Conservation (phyloP, 106 monocot species). For the Apostasia ramifera region DNA sequence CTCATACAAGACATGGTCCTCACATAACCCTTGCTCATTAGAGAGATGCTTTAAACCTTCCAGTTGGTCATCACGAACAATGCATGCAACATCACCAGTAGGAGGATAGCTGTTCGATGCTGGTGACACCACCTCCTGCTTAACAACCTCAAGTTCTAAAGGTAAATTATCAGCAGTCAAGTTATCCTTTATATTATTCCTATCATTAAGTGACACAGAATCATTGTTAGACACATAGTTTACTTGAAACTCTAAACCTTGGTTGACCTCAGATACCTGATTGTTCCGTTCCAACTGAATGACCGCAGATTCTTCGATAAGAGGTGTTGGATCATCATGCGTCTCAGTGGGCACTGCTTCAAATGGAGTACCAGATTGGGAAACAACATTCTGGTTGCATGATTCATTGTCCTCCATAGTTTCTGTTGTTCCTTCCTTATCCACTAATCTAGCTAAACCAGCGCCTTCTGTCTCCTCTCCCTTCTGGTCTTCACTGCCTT, state of each 20-base stretch:
- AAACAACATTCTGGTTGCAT: not conserved
- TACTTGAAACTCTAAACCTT: constrained; percentile 73
- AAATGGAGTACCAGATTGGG: not conserved
- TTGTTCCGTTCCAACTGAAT: constrained; percentile 27
- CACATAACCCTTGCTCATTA: not conserved
- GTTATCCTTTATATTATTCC: constrained; percentile 83
- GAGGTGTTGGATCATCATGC: constrained; percentile 21
- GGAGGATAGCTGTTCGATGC: constrained; percentile 39
- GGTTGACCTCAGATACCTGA: constrained; percentile 90
- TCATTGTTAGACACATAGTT: constrained; percentile 78
- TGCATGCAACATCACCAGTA: constrained; percentile 32
- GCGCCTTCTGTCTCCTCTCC: not conserved
- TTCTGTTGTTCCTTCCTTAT: constrained; percentile 6
- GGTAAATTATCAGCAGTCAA: constrained; percentile 83
- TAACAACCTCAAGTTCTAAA: constrained; percentile 83
- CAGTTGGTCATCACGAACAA: constrained; percentile 33
- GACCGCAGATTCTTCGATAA: constrained; percentile 27
- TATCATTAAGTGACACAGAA: constrained; percentile 73
- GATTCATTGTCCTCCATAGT: constrained; percentile 3
- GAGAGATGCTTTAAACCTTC: not conserved
- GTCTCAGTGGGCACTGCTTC: constrained; percentile 13
- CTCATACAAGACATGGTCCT: not conserved
- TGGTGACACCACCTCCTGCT: constrained; percentile 56
- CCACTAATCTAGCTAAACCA: constrained; percentile 4
- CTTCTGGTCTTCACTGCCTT: constrained; percentile 7